Percentiles rank a stretch among this genome's conserved stretches.
phyloP scores from a whole-genome alignment of 2,329 filamentous ascomycete species.

The Podosphaera xanthii region DNA sequence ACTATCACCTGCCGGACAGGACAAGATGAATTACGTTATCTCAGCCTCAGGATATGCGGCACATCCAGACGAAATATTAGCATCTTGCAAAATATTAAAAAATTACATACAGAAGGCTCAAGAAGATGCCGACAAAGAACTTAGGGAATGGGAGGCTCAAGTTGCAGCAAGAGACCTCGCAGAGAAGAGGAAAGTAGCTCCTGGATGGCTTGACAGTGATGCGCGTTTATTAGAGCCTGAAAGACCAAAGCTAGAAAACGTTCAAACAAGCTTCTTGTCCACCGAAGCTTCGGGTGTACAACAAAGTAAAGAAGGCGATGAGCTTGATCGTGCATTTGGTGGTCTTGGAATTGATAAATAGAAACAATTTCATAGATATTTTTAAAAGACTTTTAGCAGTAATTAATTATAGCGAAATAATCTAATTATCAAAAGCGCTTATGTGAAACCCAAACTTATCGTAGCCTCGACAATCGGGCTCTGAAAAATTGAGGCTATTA shows the following conservation, averaged over 20 bases:
- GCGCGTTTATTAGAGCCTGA: slow-evolving; percentile 46
- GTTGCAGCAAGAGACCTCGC: slow-evolving; percentile 44
- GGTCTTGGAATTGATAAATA: slow-evolving; percentile 19
- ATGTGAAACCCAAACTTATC: too few relatives aligned
- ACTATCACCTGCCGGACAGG: slow-evolving; percentile 21
- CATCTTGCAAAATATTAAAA: slow-evolving; percentile 57
- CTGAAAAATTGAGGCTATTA: too few relatives aligned
- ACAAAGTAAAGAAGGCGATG: slow-evolving; percentile 24
- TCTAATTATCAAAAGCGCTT: too few relatives aligned
- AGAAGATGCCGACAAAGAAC: slow-evolving; percentile 40
- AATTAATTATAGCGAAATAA: too few relatives aligned
- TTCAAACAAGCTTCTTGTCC: slow-evolving; percentile 14
- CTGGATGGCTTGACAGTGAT: slow-evolving; percentile 61
- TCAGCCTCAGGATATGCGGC: slow-evolving; percentile 61
- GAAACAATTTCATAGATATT: background rate
- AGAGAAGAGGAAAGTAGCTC: slow-evolving; percentile 59
- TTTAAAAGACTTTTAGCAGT: too few relatives aligned
- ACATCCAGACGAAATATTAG: slow-evolving; percentile 66
- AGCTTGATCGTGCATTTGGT: slow-evolving; percentile 29
- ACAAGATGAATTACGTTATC: slow-evolving; percentile 50
- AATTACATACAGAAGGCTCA: slow-evolving; percentile 50
- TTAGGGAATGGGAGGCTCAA: slow-evolving; percentile 47
- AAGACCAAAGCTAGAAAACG: slow-evolving; percentile 15
- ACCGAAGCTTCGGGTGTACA: slow-evolving; percentile 13
- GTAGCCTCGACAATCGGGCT: too few relatives aligned